Percentiles rank a stretch among this genome's conserved stretches.
phyloP scores from a whole-genome alignment of 805 yeast species.

The Danielia oregonensis region DNA sequence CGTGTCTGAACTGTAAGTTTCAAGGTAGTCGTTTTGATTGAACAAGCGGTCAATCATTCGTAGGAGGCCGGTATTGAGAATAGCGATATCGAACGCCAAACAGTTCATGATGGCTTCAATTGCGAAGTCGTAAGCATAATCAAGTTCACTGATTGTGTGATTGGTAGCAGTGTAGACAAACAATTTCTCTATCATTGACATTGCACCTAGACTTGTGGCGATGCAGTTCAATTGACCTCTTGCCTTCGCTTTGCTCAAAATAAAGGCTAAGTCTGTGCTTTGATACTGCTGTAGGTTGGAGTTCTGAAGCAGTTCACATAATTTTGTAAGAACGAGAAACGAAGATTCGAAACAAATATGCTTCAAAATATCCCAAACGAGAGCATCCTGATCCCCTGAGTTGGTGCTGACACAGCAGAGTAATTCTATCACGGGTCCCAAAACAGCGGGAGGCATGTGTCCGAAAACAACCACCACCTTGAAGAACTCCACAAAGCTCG shows the following conservation, averaged over 20 bases:
- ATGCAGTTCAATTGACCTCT: conserved; percentile 1
- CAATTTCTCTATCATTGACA: conserved; percentile 32
- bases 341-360: conserved; percentile 37
- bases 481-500: conserved; percentile 38
- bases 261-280: conserved; percentile 1
- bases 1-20: conserved; percentile 7
- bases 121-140: conserved; percentile 12
- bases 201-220: conserved; percentile 30
- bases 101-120: background rate
- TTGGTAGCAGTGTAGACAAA: conserved; percentile 9
- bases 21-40: conserved; percentile 20
- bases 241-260: background rate
- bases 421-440: conserved; percentile 37
- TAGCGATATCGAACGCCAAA: conserved; percentile 17
- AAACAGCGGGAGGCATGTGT: conserved; percentile 38
- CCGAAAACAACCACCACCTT: conserved; percentile 45
- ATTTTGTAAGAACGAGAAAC: conserved; percentile 20
- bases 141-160: conserved; percentile 1
- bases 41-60: conserved; percentile 38
- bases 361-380: conserved; percentile 36
- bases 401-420: conserved; percentile 40
- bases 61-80: conserved; percentile 39
- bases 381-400: conserved; percentile 30
- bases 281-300: conserved; percentile 18
- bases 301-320: conserved; percentile 20